These are phyloP conservation scores for Nicotiana otophora DNA, from an alignment of 257 asterid genomes.

Conservation along the genomic window DNA sequence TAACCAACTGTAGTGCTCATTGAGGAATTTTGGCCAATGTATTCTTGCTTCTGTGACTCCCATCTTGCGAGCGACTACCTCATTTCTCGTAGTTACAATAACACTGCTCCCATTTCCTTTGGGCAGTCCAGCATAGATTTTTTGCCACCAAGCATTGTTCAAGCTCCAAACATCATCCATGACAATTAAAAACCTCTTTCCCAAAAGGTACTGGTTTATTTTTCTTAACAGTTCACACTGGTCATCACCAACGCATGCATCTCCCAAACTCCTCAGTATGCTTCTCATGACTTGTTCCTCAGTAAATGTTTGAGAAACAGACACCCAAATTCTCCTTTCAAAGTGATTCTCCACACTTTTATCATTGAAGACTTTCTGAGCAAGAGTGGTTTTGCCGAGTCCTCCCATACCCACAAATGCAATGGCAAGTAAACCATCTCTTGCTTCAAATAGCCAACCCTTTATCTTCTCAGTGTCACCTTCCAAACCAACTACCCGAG, in stretches of 20 bases:
- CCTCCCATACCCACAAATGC: constrained; percentile 40
- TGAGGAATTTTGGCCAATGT: constrained; percentile 31
- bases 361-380: constrained; percentile 27
- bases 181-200: constrained; percentile 28
- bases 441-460: constrained; percentile 23
- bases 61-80: constrained; percentile 27
- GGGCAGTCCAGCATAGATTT: constrained; percentile 19
- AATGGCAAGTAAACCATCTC: constrained; percentile 24
- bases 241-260: constrained; percentile 29
- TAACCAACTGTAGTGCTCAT: constrained; percentile 24
- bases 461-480: constrained; percentile 31
- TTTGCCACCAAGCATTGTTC: constrained; percentile 27
- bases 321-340: constrained; percentile 34
- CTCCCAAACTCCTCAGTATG: constrained; percentile 32
- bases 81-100: constrained; percentile 30
- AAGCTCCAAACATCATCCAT: constrained; percentile 33
- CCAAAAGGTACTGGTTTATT: constrained; percentile 27
- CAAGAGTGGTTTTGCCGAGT: constrained; percentile 29
- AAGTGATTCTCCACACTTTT: constrained; percentile 17
- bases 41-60: constrained; percentile 24
- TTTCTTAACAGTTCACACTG: constrained; percentile 25
- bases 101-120: constrained; percentile 33
- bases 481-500: constrained; percentile 33
- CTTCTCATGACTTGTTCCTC: constrained; percentile 35
- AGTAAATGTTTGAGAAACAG: constrained; percentile 31